Evolutionary conservation across 192 early-diverging fungal species (phyloP), one percentile per base, ranked within the genome.

Genomic region (Cladochytrium replicatum): DNA sequence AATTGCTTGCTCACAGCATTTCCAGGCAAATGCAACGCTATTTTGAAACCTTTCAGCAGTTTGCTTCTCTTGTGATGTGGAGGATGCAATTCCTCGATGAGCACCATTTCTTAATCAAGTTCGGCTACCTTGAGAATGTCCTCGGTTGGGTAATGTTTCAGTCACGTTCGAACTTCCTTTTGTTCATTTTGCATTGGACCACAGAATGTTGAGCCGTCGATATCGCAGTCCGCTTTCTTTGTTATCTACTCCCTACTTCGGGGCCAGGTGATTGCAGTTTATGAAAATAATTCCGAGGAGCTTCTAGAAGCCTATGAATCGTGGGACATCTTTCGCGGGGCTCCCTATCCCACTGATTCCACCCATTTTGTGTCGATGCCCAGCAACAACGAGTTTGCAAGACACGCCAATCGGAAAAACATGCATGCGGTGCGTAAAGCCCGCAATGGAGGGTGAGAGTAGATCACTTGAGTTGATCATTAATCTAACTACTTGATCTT

Each of bases 361-460:
- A 55, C 32, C 57, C 50, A n/a, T 49, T 66, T 45, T 50, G 40
- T 57, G 46, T 41, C 68, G 11, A 67, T 55, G 3, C 64, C 72
- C 39, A 58, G 60, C 22, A 85, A 81, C 53, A 84, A 71, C 50
- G 41, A 64, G 19, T 67, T 66, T 57, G 72, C 79, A 9, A 67
- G 72, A 29, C 80, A 83, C 24, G 58, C 57, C 17, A 40, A 80
- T 28, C 61, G 61, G 25, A 74, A 67, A 43, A 66, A 75, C 22
- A 59, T 82, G 6, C 57, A 75, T 41, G 57, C 68, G 5, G 63
- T 87, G 31, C 57, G 72, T 31, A 78, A 87, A 55, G 76, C 85
- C 6, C 62, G 66, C 21, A 84, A 83, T 48, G 85, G 85, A 61
- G 85, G 85, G 80, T 86, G n/a, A n/a, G 70, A 54, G 56, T 46